Evolutionary conservation across 441 rosid species (phyloP).

Genomic region (Theobroma grandiflorum): DNA sequence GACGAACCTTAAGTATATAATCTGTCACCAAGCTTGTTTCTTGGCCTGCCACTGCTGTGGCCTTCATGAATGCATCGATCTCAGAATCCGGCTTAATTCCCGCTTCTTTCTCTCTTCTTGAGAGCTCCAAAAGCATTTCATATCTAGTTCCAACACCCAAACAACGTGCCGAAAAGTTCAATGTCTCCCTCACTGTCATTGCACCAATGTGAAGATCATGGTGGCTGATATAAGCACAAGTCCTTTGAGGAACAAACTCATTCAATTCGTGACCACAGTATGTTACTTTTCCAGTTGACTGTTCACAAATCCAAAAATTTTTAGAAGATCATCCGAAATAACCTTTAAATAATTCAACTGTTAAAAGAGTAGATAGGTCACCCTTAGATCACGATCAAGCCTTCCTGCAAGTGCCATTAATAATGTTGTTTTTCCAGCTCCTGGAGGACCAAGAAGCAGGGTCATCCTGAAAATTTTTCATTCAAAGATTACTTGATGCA

Average conservation of each 20-base stretch:
- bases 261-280: too few species aligned
- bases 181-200: slow-evolving; percentile 86
- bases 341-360: too few species aligned
- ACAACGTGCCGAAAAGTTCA: slow-evolving; percentile 86
- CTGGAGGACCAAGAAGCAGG: slow-evolving; percentile 76
- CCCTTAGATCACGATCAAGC: slow-evolving; percentile 65
- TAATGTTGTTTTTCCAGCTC: too few species aligned
- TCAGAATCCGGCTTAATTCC: slow-evolving; percentile 88
- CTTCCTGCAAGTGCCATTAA: slow-evolving; percentile 84
- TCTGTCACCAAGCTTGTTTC: slow-evolving; percentile 80
- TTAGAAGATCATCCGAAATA: too few species aligned
- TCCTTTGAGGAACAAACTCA: too few species aligned
- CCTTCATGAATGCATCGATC: slow-evolving; percentile 89
- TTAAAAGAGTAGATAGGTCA: too few species aligned
- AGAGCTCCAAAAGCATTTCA: slow-evolving; percentile 67
- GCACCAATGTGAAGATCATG: slow-evolving; percentile 87
- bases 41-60: slow-evolving; percentile 76
- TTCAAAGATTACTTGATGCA: too few species aligned
- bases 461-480: slow-evolving; percentile 65
- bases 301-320: too few species aligned
- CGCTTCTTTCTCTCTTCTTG: slow-evolving; percentile 70
- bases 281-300: too few species aligned
- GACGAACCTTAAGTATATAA: too few species aligned
- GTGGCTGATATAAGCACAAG: slow-evolving; percentile 91
- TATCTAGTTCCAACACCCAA: slow-evolving; percentile 84